Evolutionary conservation across 129 eudicot genomes (phyloP).

Genomic region (Heracleum sosnowskyi): DNA sequence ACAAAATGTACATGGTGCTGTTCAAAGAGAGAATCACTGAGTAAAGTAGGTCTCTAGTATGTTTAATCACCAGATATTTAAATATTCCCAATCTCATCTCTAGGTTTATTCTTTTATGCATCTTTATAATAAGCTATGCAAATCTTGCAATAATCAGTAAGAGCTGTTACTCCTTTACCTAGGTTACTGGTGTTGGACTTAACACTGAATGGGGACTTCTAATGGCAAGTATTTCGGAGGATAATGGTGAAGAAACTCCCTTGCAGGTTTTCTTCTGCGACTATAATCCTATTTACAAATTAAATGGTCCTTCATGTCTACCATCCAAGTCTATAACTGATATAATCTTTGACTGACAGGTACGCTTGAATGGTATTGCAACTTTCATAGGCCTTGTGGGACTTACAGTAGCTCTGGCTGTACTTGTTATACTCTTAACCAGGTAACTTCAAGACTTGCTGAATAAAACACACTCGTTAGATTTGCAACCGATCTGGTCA

Average conservation of each 20-base stretch:
- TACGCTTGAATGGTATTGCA: constrained; percentile 89
- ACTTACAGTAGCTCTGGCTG: constrained; percentile 67
- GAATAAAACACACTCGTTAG: not conserved
- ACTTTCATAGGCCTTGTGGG: constrained; percentile 94
- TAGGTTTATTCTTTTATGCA: not conserved
- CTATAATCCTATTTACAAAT: not conserved
- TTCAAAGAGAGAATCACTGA: not conserved
- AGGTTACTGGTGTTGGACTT: constrained; percentile 96
- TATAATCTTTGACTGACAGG: constrained; percentile 40
- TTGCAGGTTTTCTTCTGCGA: constrained; percentile 52
- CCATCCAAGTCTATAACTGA: not conserved
- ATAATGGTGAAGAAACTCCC: constrained; percentile 96
- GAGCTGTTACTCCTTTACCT: not conserved
- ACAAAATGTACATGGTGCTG: not conserved
- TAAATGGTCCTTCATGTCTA: not conserved
- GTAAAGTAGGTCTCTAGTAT: not conserved
- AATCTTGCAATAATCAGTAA: not conserved
- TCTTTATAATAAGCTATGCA: not conserved
- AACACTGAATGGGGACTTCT: constrained; percentile 96
- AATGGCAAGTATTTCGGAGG: constrained; percentile 96
- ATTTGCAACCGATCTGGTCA: constrained; percentile 2
- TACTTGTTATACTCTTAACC: constrained; percentile 55
- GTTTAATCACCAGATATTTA: not conserved
- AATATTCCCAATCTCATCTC: not conserved
- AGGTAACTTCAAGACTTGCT: constrained; percentile 38